Evolutionary conservation across 805 yeast genomes (phyloP).

Genomic region (Pichia cephalocereana): DNA sequence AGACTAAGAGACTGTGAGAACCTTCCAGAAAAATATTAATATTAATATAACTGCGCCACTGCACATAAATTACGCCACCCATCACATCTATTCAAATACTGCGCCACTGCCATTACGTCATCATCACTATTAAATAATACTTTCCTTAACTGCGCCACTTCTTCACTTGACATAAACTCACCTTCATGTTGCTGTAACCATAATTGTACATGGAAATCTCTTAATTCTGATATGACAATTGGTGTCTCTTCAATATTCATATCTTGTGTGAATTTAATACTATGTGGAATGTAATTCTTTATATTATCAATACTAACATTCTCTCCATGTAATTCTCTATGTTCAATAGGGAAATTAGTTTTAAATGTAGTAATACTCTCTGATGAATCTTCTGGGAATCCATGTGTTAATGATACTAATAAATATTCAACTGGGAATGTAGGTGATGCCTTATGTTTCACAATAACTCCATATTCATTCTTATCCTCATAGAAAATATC

Average conservation of each 20-base stretch:
- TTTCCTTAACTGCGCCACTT: background rate
- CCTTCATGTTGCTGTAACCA: background rate
- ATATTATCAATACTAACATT: constrained; percentile 27
- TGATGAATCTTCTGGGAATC: constrained; percentile 64
- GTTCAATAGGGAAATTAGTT: constrained; percentile 60
- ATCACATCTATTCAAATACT: background rate
- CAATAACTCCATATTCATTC: constrained; percentile 83
- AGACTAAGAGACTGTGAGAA: background rate
- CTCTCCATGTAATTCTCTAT: constrained; percentile 67
- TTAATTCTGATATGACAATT: background rate
- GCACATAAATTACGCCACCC: background rate
- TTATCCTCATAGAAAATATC: constrained; percentile 78
- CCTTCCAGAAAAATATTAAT: background rate
- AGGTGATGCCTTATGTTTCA: constrained; percentile 84
- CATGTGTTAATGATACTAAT: constrained; percentile 82
- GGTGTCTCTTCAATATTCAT: too few species aligned
- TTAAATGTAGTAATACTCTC: constrained; percentile 36
- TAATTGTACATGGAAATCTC: background rate
- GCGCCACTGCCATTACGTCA: background rate
- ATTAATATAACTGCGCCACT: background rate
- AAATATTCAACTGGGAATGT: constrained; percentile 89
- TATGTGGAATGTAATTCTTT: background rate
- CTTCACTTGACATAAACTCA: background rate
- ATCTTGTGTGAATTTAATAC: background rate
- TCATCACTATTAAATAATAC: background rate